A percentile compares a stretch with the other conserved stretches of the same genome.
phyloP scores from a whole-genome alignment of 768 basidiomycete species.

The Pisolithus orientalis region DNA sequence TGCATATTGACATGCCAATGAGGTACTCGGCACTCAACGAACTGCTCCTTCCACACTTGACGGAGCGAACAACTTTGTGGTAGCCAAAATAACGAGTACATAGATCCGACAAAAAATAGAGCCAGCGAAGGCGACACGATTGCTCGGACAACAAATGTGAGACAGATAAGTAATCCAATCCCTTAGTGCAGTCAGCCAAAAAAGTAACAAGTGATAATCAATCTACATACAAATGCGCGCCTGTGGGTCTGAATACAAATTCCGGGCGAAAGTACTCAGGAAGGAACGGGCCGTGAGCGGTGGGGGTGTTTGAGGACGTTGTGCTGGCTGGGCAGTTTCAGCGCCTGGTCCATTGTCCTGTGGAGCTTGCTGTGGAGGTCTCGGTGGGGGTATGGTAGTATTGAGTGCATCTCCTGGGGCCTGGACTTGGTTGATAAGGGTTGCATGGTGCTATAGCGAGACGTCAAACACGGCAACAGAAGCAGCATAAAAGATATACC shows the following conservation, averaged over 20 bases:
- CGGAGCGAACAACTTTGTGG: conserved; percentile 81
- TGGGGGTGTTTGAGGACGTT: conserved; percentile 16
- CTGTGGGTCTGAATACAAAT: conserved; percentile 64
- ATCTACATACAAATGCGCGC: conserved; percentile 58
- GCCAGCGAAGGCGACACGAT: conserved; percentile 62
- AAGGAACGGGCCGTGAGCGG: conserved; percentile 22
- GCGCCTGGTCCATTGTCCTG: conserved; percentile 7
- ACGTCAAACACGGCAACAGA: not conserved
- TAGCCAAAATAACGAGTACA: conserved; percentile 80
- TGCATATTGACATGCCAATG: conserved; percentile 66
- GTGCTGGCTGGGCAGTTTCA: conserved; percentile 8
- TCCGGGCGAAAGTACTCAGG: conserved; percentile 47
- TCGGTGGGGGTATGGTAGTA: conserved; percentile 19
- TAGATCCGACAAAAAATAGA: conserved; percentile 54
- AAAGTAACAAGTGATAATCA: not conserved
- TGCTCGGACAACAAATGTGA: conserved; percentile 70
- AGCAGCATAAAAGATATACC: conserved; percentile 37
- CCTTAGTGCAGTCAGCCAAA: conserved; percentile 33
- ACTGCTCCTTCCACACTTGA: conserved; percentile 60
- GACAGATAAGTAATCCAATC: conserved; percentile 59
- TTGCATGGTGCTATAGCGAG: conserved; percentile 67
- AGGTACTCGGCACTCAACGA: conserved; percentile 67
- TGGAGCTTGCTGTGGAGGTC: not conserved
- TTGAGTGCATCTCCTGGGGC: conserved; percentile 55
- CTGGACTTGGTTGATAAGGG: conserved; percentile 78